Percentiles rank a stretch among this genome's conserved stretches.
These are phyloP conservation scores for Tylopilus sp. DNA, from an alignment of 768 basidiomycete species.

Conservation along the genomic window DNA sequence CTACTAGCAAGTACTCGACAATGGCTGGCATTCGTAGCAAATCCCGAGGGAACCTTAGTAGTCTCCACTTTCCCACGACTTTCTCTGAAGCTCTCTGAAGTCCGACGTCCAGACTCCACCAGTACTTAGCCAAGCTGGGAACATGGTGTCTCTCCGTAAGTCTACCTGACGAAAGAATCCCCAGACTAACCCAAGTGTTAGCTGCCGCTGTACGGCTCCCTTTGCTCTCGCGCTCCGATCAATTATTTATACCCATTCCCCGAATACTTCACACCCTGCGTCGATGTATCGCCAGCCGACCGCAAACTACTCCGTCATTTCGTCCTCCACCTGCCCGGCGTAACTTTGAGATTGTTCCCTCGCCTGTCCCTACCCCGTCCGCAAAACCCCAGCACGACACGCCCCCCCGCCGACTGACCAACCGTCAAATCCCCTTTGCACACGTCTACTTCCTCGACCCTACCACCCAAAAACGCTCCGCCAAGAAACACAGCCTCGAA, in stretches of 20 bases:
- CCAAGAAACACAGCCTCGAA: conserved; percentile 31
- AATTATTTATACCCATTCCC: neutral
- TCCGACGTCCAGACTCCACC: no score
- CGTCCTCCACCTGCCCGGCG: conserved; percentile 15
- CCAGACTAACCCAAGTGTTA: neutral
- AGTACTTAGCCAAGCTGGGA: no score
- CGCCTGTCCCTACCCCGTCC: neutral
- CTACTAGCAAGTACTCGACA: no score
- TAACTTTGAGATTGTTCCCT: neutral
- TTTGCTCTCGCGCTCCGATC: conserved; percentile 4
- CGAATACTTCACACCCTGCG: neutral
- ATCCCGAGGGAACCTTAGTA: no score
- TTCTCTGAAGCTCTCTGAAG: no score
- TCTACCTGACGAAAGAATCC: neutral
- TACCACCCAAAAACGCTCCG: conserved; percentile 38
- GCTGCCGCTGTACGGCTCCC: neutral
- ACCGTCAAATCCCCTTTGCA: conserved; percentile 41
- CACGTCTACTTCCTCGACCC: conserved; percentile 49
- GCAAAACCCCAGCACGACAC: neutral
- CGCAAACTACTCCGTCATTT: neutral
- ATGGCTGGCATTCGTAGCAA: no score
- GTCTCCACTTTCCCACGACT: no score
- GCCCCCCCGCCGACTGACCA: conserved; percentile 18
- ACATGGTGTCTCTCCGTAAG: conserved; percentile 15
- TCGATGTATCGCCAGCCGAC: conserved; percentile 9